These are phyloP conservation scores for Exophiala mesophila DNA, from an alignment of 2,329 filamentous ascomycete genomes.

Conservation along the genomic window DNA sequence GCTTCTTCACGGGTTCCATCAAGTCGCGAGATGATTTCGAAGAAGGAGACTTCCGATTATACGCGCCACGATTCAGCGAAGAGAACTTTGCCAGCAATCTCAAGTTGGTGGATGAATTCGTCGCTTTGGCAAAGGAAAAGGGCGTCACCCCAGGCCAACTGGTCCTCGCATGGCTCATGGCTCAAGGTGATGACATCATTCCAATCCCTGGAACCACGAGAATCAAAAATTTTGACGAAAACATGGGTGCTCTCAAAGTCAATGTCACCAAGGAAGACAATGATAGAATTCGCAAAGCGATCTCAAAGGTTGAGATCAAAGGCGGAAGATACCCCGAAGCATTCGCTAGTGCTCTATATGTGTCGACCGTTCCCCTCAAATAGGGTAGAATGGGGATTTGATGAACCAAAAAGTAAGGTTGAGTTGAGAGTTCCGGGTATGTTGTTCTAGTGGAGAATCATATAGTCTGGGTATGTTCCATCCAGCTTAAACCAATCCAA, in stretches of 20 bases:
- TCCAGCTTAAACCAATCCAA: not conserved
- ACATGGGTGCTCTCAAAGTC: slow-evolving; percentile 24
- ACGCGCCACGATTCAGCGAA: slow-evolving; percentile 47
- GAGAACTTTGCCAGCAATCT: slow-evolving; percentile 56
- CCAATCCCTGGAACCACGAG: slow-evolving; percentile 29
- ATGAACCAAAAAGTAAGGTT: no score
- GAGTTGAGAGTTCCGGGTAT: no score
- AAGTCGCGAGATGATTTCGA: slow-evolving; percentile 36
- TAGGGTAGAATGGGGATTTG: no score
- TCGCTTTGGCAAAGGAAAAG: slow-evolving; percentile 49
- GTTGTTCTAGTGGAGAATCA: no score
- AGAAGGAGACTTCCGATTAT: slow-evolving; percentile 44
- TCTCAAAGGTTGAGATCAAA: slow-evolving; percentile 23
- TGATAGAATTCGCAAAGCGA: slow-evolving; percentile 31
- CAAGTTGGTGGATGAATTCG: slow-evolving; percentile 48
- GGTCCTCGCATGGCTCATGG: slow-evolving; percentile 59
- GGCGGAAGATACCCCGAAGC: slow-evolving; percentile 25
- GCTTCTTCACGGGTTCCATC: slow-evolving; percentile 33
- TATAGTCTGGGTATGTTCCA: no score
- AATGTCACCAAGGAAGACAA: slow-evolving; percentile 29
- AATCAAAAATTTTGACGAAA: slow-evolving; percentile 28
- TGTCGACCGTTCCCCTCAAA: slow-evolving; percentile 24
- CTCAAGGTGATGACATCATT: slow-evolving; percentile 51
- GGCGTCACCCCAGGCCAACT: slow-evolving; percentile 53
- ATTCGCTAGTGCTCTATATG: slow-evolving; percentile 17